phyloP scores from a whole-genome alignment of 306 rosid genomes.

The Quillaja saponaria region DNA sequence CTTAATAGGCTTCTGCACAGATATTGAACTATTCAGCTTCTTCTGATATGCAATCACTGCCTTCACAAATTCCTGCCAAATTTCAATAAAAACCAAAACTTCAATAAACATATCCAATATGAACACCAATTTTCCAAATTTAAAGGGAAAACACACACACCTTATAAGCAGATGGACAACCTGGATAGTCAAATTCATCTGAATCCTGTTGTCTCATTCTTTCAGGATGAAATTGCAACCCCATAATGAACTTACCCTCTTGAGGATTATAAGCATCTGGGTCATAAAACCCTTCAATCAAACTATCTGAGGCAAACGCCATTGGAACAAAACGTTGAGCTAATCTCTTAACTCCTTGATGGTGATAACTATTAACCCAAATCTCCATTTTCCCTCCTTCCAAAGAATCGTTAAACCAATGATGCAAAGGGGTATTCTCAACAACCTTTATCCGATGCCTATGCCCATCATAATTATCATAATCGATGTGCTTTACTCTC shows the following conservation, averaged over 20 bases:
- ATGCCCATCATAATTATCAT: constrained; percentile 87
- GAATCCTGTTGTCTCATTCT: constrained; percentile 76
- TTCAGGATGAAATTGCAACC: constrained; percentile 92
- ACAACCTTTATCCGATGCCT: constrained; percentile 71
- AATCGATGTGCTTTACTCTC: constrained; percentile 62
- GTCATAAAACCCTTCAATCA: constrained; percentile 87
- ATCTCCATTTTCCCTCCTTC: constrained; percentile 59
- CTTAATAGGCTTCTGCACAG: constrained; percentile 44
- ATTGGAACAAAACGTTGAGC: constrained; percentile 85
- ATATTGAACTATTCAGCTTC: constrained; percentile 45
- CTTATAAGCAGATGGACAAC: constrained; percentile 87
- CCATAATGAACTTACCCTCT: constrained; percentile 94
- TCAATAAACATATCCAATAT: neutral
- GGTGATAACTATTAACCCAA: constrained; percentile 87
- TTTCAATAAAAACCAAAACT: constrained; percentile 5
- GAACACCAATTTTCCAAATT: neutral
- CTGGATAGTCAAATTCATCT: constrained; percentile 82
- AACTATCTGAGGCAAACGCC: constrained; percentile 81
- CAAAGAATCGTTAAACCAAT: constrained; percentile 76
- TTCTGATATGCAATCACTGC: constrained; percentile 80
- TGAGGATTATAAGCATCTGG: constrained; percentile 86
- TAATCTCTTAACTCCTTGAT: constrained; percentile 84
- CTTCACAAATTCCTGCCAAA: constrained; percentile 79
- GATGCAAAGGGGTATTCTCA: constrained; percentile 71
- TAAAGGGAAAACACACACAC: constrained; percentile 27